Evolutionary conservation across 495 filamentous ascomycete genomes (phyloP).

Genomic region (Saxophila tyrrhenica): DNA sequence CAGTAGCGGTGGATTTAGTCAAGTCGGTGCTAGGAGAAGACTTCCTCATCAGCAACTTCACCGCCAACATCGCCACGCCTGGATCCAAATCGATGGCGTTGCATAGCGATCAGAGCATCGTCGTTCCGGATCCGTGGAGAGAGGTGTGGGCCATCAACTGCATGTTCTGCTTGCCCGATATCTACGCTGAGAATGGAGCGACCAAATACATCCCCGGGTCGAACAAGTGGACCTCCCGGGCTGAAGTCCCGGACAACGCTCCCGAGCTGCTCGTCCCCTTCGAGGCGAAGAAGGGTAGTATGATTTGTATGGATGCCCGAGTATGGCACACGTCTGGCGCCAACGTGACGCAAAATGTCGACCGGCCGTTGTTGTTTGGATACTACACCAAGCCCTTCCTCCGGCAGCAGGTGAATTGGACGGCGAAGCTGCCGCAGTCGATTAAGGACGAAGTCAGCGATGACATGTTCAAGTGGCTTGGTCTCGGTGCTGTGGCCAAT

Average conservation of each 20-base stretch:
- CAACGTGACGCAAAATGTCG: neutral
- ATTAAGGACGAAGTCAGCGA: neutral
- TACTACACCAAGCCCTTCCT: neutral
- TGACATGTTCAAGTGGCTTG: slow-evolving; percentile 1
- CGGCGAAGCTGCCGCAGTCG: neutral
- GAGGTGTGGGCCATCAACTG: neutral
- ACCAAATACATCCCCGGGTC: neutral
- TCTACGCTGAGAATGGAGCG: neutral
- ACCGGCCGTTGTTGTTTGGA: neutral
- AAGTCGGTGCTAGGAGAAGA: neutral
- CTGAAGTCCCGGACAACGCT: neutral
- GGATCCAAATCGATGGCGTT: neutral
- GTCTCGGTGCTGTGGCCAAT: neutral
- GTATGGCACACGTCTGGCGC: neutral
- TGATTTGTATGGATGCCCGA: neutral
- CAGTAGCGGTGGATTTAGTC: neutral
- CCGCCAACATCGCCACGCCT: neutral
- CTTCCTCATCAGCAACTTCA: neutral
- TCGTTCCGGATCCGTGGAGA: neutral
- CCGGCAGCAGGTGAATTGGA: neutral
- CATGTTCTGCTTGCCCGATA: neutral
- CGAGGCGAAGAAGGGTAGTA: neutral
- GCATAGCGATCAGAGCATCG: slow-evolving; percentile 1
- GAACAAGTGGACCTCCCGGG: neutral
- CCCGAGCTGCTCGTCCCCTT: neutral